Base-by-base conservation (phyloP, 73 alveolate species). In the Paramecium sexaurelia region DNA sequence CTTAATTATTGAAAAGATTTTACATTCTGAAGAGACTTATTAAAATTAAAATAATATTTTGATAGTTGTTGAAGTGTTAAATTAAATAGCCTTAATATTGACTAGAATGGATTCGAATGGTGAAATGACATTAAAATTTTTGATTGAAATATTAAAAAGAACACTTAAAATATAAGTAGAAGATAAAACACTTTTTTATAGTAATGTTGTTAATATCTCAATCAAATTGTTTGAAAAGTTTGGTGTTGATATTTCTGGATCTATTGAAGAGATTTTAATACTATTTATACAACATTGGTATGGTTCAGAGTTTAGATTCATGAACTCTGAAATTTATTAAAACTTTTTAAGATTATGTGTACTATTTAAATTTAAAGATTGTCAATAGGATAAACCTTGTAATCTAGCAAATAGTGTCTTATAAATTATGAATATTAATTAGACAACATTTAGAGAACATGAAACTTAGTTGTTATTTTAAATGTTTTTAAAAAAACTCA, bases 21-120 rank as follows among this genome's bases (percentile, higher is more conserved):
- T 78, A 10, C 32, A 24, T 24, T 78, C 68, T 11, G 90, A 78
- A 41, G 90, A 78, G 11, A 78, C 75, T 11, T 78, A 78, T 6
- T 78, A 22, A 71, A 71, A 71, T 43, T 43, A 39, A 43, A 78
- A 22, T 13, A 78, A 78, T 43, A 78, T 78, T 0, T 11, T 78
- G 3, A 43, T 78, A 7, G 43, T 78, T 13, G 90, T 78, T 40
- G 90, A 78, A 41, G 90, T 78, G 5, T 33, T 78, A 20, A 78
- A 78, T 78, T 11, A 78, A 78, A 41, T 78, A 26, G 68, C 90
- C 7, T 26, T 78, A 43, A 41, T 78, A 5, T 13, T 78, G 22
- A 78, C 90, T 19, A 39, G 90, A 78, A 78, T 78, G 90, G 90
- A 78, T 43, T 39, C 90, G 1, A 78, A 78, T 78, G 90, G 90